phyloP scores from a whole-genome alignment of 2,329 filamentous ascomycete species.

The Fusarium multiceps region DNA sequence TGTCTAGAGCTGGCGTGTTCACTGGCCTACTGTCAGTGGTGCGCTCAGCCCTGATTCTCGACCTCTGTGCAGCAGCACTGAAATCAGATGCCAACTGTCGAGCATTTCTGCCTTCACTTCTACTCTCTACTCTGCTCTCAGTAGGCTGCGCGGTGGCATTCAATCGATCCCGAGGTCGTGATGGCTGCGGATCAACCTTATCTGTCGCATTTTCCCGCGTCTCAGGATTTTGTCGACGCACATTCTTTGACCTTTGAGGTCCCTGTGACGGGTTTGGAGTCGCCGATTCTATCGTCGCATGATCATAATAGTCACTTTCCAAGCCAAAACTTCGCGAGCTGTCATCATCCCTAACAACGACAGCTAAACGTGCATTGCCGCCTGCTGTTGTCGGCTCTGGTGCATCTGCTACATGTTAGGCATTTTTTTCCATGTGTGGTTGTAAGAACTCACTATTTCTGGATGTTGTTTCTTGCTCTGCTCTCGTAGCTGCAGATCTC shows the following conservation, averaged over 20 bases:
- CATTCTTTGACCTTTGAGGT: background rate
- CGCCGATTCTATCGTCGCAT: slow-evolving; percentile 53
- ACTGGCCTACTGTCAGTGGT: slow-evolving; percentile 3
- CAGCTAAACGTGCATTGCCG: slow-evolving; percentile 2
- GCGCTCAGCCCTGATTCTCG: background rate
- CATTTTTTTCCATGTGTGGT: background rate
- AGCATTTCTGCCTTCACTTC: background rate
- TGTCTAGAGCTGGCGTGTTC: slow-evolving; percentile 41
- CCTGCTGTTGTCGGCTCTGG: background rate
- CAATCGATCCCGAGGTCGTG: background rate
- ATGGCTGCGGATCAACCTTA: slow-evolving; percentile 1
- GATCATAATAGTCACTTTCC: slow-evolving; percentile 52
- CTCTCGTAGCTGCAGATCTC: background rate
- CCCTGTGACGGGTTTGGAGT: slow-evolving; percentile 34
- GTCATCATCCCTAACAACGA: slow-evolving; percentile 44
- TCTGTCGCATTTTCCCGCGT: background rate
- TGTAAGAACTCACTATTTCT: slow-evolving; percentile 21
- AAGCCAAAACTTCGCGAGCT: slow-evolving; percentile 52
- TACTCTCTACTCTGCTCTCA: background rate
- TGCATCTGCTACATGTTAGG: slow-evolving; percentile 22
- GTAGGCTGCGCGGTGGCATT: background rate
- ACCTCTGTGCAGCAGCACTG: background rate
- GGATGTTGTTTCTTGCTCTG: slow-evolving; percentile 41
- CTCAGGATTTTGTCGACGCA: background rate
- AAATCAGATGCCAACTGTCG: background rate